Evolutionary conservation across 306 rosid species (phyloP).

Genomic region (Vicia faba): DNA sequence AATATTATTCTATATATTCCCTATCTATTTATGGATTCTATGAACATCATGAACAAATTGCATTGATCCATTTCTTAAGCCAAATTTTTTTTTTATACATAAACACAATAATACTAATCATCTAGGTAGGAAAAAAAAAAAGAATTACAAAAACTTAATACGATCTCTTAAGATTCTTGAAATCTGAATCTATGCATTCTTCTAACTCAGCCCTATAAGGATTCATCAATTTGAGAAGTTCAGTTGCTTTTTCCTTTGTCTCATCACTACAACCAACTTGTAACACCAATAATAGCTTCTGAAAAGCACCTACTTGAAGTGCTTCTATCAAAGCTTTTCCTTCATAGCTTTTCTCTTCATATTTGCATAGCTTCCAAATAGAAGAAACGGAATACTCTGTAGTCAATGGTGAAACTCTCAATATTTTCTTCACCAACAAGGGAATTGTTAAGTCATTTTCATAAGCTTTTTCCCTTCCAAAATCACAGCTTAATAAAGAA

Average conservation of each 20-base stretch:
- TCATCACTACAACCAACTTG: slow-evolving; percentile 68
- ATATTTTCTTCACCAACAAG: slow-evolving; percentile 67
- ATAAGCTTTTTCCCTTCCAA: slow-evolving; percentile 56
- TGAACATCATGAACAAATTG: slow-evolving; percentile 30
- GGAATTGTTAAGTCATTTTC: slow-evolving; percentile 60
- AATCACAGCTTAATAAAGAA: slow-evolving; percentile 40
- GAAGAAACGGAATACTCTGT: slow-evolving; percentile 62
- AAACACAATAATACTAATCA: not conserved
- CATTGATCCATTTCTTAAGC: slow-evolving; percentile 3
- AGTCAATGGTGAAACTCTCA: slow-evolving; percentile 59
- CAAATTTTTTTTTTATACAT: slow-evolving; percentile 25
- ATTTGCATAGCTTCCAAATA: slow-evolving; percentile 60
- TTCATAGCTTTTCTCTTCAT: slow-evolving; percentile 42
- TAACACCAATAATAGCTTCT: slow-evolving; percentile 65
- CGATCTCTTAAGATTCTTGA: slow-evolving; percentile 65
- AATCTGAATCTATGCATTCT: slow-evolving; percentile 81
- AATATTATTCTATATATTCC: slow-evolving; percentile 22
- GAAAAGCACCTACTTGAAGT: slow-evolving; percentile 78
- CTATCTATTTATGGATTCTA: slow-evolving; percentile 18
- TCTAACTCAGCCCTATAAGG: slow-evolving; percentile 66
- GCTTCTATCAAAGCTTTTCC: slow-evolving; percentile 57
- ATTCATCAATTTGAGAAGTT: slow-evolving; percentile 69
- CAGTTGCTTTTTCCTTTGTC: slow-evolving; percentile 63
- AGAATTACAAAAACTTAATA: slow-evolving; percentile 39
- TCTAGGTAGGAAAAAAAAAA: not conserved